These are phyloP conservation scores for Peziza echinospora DNA, from an alignment of 495 filamentous ascomycete genomes.

Conservation along the genomic window DNA sequence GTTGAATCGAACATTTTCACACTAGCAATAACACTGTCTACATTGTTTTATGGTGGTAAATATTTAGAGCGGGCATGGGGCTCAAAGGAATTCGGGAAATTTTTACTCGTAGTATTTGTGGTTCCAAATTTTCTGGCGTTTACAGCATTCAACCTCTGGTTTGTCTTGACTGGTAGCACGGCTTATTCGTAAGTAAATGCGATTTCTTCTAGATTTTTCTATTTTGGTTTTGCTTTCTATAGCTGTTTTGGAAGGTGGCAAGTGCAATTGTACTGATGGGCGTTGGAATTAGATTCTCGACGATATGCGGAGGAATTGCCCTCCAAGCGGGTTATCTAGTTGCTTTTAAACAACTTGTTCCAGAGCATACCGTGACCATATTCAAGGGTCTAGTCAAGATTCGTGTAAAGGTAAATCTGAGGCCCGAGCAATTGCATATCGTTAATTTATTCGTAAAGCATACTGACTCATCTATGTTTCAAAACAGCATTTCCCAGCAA, in stretches of 20 bases:
- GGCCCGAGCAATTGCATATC: too few species aligned
- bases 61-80: slow-evolving; percentile 95
- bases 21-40: slow-evolving; percentile 52
- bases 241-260: slow-evolving; percentile 1
- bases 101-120: slow-evolving; percentile 53
- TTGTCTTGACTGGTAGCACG: slow-evolving; percentile 43
- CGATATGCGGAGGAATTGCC: slow-evolving; percentile 70
- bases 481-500: slow-evolving; percentile 58
- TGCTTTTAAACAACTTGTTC: slow-evolving; percentile 93
- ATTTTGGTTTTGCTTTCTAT: not conserved
- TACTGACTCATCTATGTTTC: not conserved
- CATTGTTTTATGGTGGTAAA: slow-evolving; percentile 78
- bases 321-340: slow-evolving; percentile 89
- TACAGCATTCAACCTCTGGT: slow-evolving; percentile 47
- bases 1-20: slow-evolving; percentile 90
- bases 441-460: not conserved
- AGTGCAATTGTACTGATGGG: not conserved
- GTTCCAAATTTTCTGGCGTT: slow-evolving; percentile 63
- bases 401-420: slow-evolving; percentile 55
- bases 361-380: slow-evolving; percentile 90
- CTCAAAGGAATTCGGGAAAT: slow-evolving; percentile 78
- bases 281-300: slow-evolving; percentile 33
- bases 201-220: not conserved
- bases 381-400: slow-evolving; percentile 71
- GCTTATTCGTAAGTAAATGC: slow-evolving; percentile 43